These are phyloP conservation scores for sorghum (Sorghum bicolor) DNA, from an alignment of 176 grass and related monocot genomes.

Conservation along the genomic window Sorghum_bicolor_NCBIv3 NC_012871.2:12509001-12509500, in stretches of 20 bases:
- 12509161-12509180: not conserved
- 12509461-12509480: not conserved
- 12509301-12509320: not conserved
- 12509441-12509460: slow-evolving; percentile 15
- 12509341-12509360: not conserved
- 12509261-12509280: not conserved
- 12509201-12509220: not conserved
- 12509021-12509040: not conserved
- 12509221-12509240: not conserved
- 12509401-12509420: not conserved
- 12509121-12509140: not conserved
- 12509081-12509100: not conserved
- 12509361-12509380: not conserved
- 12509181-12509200: not conserved
- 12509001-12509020: not conserved
- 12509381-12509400: not conserved
- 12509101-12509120: not conserved
- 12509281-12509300: not conserved
- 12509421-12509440: not conserved
- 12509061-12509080: not conserved
- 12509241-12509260: not conserved
- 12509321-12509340: not conserved
- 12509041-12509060: not conserved
- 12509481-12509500: not conserved
- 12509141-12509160: not conserved